A percentile compares a stretch with the other conserved stretches of the same genome.
These are phyloP conservation scores for Polygonum maritimum DNA, from an alignment of 148 eudicot species.

Conservation along the genomic window DNA sequence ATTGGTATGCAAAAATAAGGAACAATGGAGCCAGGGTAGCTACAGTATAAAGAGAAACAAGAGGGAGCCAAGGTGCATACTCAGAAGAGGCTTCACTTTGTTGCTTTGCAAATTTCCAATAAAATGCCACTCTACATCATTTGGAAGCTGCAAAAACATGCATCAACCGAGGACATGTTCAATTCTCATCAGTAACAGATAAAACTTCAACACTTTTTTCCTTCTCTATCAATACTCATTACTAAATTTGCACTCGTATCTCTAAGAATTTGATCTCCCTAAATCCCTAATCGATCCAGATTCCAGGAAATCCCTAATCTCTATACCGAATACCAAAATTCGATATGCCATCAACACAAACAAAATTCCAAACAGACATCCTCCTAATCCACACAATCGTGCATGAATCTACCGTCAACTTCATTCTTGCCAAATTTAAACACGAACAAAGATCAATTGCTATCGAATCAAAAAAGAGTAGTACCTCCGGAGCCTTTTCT, in stretches of 20 bases:
- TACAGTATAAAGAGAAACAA: background rate
- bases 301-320: background rate
- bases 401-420: background rate
- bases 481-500: conserved; percentile 91
- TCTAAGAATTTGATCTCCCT: no score
- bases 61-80: conserved; percentile 34
- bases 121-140: conserved; percentile 95
- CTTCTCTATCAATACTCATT: background rate
- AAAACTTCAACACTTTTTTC: background rate
- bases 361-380: background rate
- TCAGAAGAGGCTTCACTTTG: conserved; percentile 85
- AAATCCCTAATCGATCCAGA: background rate
- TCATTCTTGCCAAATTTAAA: background rate
- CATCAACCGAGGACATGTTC: background rate
- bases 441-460: background rate
- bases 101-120: conserved; percentile 98
- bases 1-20: background rate
- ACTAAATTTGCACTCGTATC: no score
- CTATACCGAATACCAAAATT: background rate
- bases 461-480: background rate
- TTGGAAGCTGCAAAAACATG: conserved; percentile 67
- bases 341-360: background rate
- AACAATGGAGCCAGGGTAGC: background rate
- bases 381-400: background rate
- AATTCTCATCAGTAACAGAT: background rate